Evolutionary conservation across 1,284 basidiomycete species (phyloP).

Genomic region (Tilletiopsis washingtonensis): DNA sequence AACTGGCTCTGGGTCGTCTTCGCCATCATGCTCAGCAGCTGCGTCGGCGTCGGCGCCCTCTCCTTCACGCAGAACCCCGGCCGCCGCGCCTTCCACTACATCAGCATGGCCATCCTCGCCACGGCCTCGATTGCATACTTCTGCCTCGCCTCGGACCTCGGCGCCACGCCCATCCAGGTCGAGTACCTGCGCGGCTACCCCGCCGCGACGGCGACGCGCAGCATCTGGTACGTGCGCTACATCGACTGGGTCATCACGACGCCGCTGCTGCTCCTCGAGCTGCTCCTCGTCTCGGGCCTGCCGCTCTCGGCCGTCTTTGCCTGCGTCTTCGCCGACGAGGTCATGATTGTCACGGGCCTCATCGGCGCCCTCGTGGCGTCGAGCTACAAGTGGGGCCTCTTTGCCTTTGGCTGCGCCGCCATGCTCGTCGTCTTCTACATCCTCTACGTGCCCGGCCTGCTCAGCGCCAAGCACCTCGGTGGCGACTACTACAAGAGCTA

Average conservation of each 20-base stretch:
- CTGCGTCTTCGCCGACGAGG: conserved; percentile 54
- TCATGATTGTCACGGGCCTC: conserved; percentile 54
- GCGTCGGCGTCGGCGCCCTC: conserved; percentile 35
- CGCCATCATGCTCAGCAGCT: conserved; percentile 39
- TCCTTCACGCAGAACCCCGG: conserved; percentile 22
- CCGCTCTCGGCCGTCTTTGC: conserved; percentile 55
- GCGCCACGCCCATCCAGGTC: conserved; percentile 53
- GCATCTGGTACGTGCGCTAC: conserved; percentile 54
- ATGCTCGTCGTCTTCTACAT: conserved; percentile 49
- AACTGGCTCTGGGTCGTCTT: conserved; percentile 53
- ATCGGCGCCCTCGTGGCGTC: conserved; percentile 54
- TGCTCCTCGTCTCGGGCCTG: conserved; percentile 55
- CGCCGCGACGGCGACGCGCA: conserved; percentile 48
- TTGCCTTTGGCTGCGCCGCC: conserved; percentile 51
- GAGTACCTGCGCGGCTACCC: conserved; percentile 51
- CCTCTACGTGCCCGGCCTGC: conserved; percentile 44
- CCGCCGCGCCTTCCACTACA: conserved; percentile 53
- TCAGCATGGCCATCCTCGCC: conserved; percentile 49
- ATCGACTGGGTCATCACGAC: conserved; percentile 52
- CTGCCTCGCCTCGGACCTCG: conserved; percentile 59
- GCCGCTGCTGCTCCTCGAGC: conserved; percentile 55
- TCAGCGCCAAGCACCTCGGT: conserved; percentile 49
- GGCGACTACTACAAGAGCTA: conserved; percentile 50
- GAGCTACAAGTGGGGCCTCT: conserved; percentile 54
- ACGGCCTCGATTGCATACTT: conserved; percentile 52